Base-by-base conservation (phyloP, 129 eudicot genomes). In the Scalesia atractyloides region DNA sequence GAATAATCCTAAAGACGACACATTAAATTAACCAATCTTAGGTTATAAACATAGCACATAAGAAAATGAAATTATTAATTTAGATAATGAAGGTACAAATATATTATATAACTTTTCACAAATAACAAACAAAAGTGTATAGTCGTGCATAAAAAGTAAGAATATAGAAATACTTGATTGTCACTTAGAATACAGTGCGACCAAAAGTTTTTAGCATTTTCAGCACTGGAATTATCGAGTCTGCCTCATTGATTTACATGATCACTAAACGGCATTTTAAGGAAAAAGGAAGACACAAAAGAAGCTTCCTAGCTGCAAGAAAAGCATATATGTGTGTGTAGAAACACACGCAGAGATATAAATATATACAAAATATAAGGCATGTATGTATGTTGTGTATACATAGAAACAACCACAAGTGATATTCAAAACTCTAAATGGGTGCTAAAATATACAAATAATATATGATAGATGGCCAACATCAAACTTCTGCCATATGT, bases 1-100 rank as follows among this genome's bases (percentile, higher is more conserved):
- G 98, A 87, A 64, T 93, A 93, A 65, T 93, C 98, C 97, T 97
- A 93, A 17, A 93, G 80, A 85, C 97, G 90, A 92, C 92, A 24
- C 26, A 90, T 26, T 53, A 70, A 15, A 80, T 66, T 72, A 44
- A 77, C 24, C 13, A 41, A 20, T 43, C 43, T 60, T 68, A 70
- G 58, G 52, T 48, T 46, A 7, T 58, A 67, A 47, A 22, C n/a
- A 37, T 34, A 64, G 68, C 14, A 15, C 68, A 64, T 2, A 24
- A 8, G 17, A 13, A 64, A 34, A n/a, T 7, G 18, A 7, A 53
- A 53, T 17, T 7, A 7, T 53, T 36, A 7, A 39, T 36, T 63
- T 14, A 9, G 37, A 34, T 61, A 64, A n/a, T 7, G 2, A 63
- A n/a, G 49, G 22, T 8, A 12, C 39, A n/a, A 26, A 37, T 13